Evolutionary conservation across 1,139 yeast genomes (phyloP).

Genomic region (Scheffersomyces titani): DNA sequence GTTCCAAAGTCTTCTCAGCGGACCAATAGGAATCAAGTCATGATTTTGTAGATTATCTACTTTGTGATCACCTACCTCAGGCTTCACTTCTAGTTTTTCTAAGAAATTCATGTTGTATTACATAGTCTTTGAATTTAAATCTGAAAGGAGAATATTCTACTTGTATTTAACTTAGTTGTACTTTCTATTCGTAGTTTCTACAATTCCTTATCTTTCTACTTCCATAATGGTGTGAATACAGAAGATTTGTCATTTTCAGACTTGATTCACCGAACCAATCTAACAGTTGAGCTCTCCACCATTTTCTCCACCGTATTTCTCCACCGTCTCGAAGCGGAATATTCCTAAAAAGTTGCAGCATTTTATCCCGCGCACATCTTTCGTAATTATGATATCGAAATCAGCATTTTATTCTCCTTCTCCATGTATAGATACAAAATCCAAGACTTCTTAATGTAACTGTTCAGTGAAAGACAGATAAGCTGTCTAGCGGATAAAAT

Average conservation of each 20-base stretch:
- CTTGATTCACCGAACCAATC: not conserved
- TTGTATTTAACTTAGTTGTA: too few species aligned
- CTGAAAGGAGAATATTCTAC: not conserved
- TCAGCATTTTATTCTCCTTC: too few species aligned
- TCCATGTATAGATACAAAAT: not conserved
- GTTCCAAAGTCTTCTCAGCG: slow-evolving; percentile 36
- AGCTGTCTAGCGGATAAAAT: too few species aligned
- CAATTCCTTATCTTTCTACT: not conserved
- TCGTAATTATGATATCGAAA: too few species aligned
- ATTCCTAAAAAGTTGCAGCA: too few species aligned
- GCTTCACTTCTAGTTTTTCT: not conserved
- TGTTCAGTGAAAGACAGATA: too few species aligned
- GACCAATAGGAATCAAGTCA: slow-evolving; percentile 26
- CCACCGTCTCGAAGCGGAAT: not conserved
- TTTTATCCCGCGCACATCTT: not conserved
- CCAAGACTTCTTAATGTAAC: not conserved
- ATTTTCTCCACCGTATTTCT: not conserved
- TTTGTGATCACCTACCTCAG: not conserved
- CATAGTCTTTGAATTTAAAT: not conserved
- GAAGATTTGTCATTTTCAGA: not conserved
- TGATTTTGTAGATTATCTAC: not conserved
- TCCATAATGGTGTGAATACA: not conserved
- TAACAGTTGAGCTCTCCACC: not conserved
- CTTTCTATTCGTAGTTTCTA: not conserved
- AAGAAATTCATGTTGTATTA: not conserved